Evolutionary conservation across 257 asterid genomes (phyloP).

Genomic region (Fraxinus anomala): DNA sequence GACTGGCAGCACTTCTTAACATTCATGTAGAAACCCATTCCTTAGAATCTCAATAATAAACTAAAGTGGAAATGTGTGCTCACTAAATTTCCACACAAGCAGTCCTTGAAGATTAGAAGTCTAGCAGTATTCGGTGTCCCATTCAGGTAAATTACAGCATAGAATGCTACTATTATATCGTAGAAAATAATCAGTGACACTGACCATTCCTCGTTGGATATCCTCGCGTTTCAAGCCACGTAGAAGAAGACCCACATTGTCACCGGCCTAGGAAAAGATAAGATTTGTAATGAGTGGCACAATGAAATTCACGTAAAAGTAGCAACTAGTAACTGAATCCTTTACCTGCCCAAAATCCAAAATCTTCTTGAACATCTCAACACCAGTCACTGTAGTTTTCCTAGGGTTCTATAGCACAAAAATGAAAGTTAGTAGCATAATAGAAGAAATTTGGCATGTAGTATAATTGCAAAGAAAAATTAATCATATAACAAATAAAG

Average conservation of each 20-base stretch:
- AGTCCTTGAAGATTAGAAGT: neutral
- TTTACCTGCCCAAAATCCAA: constrained; percentile 90
- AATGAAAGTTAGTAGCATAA: constrained; percentile 18
- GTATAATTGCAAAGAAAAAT: neutral
- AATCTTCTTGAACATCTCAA: constrained; percentile 97
- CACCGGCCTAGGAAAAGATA: constrained; percentile 78
- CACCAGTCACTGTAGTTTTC: constrained; percentile 94
- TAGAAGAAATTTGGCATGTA: constrained; percentile 15
- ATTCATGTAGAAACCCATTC: neutral
- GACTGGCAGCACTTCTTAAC: neutral
- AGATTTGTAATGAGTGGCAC: constrained; percentile 12
- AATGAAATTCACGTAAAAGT: neutral
- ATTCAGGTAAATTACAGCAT: constrained; percentile 5
- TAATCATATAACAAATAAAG: neutral
- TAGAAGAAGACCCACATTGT: constrained; percentile 92
- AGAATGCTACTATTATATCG: neutral
- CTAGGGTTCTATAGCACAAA: constrained; percentile 57
- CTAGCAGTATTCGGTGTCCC: neutral
- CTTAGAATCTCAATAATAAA: neutral
- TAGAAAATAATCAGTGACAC: constrained; percentile 29
- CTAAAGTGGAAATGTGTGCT: neutral
- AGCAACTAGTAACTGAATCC: neutral
- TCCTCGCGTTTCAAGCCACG: constrained; percentile 98
- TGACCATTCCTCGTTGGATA: constrained; percentile 85
- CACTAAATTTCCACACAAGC: neutral